Conservation (phyloP, 495 filamentous ascomycete species). For the Collariella sp. region DNA sequence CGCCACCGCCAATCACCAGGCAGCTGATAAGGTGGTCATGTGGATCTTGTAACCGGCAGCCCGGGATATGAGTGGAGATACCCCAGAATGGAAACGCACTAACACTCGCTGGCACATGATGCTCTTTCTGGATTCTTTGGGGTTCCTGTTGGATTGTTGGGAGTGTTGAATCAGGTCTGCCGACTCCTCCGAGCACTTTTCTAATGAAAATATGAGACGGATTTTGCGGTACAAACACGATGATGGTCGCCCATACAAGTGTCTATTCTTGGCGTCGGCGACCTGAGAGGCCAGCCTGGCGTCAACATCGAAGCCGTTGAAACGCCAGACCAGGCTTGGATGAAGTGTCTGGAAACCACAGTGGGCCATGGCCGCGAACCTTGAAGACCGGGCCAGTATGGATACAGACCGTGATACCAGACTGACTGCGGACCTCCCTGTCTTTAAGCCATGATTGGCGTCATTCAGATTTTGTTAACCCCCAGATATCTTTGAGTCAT, state of each 20-base stretch:
- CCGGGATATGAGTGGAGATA: not conserved
- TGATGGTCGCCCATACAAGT: too few relatives aligned
- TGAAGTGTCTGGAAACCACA: not conserved
- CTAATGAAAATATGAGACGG: too few relatives aligned
- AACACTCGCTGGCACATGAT: not conserved
- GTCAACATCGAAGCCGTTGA: not conserved
- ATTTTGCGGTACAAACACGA: too few relatives aligned
- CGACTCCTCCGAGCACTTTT: too few relatives aligned
- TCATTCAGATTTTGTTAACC: too few relatives aligned
- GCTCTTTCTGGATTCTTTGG: too few relatives aligned
- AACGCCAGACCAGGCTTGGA: not conserved
- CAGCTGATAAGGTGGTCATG: not conserved
- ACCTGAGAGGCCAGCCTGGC: not conserved
- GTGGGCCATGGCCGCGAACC: not conserved
- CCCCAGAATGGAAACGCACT: not conserved
- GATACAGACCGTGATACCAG: not conserved
- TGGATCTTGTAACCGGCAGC: not conserved
- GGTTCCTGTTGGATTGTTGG: too few relatives aligned
- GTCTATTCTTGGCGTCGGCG: too few relatives aligned
- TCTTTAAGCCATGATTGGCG: too few relatives aligned
- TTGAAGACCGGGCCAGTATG: conserved; percentile 1
- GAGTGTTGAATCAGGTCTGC: too few relatives aligned
- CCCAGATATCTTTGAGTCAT: too few relatives aligned
- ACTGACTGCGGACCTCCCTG: not conserved
- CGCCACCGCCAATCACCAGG: conserved; percentile 7